phyloP scores from a whole-genome alignment of 148 eudicot species.

The Camellia lanceoleosa region DNA sequence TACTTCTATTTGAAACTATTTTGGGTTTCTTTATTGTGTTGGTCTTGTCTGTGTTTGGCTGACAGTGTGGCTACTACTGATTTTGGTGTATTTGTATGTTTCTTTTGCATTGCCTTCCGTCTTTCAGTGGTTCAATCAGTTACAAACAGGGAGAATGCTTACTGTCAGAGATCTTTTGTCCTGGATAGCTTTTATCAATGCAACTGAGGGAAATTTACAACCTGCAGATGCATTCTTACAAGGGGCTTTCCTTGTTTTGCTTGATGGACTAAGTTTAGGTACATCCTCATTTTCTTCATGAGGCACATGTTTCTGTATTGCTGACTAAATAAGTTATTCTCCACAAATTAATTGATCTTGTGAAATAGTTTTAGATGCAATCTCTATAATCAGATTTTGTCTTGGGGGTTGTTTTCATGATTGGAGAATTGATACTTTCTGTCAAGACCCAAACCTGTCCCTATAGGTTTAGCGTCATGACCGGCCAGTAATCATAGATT shows the following conservation, averaged over 20 bases:
- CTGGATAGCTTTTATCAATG: conserved; percentile 77
- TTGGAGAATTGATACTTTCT: no score
- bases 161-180: conserved; percentile 94
- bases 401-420: neutral
- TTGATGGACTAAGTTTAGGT: conserved; percentile 95
- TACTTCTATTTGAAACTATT: neutral
- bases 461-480: no score
- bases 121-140: conserved; percentile 85
- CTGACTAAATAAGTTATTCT: neutral
- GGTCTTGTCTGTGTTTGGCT: neutral
- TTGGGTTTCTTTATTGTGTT: conserved; percentile 6
- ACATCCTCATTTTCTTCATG: conserved; percentile 2
- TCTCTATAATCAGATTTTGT: neutral
- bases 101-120: conserved; percentile 7
- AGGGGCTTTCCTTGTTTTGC: conserved; percentile 92
- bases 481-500: no score
- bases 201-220: conserved; percentile 42
- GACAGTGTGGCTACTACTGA: neutral
- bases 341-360: neutral
- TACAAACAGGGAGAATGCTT: conserved; percentile 76
- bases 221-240: conserved; percentile 68
- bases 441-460: no score
- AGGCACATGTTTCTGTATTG: neutral
- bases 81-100: neutral
- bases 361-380: neutral